Evolutionary conservation across 345 rosid species (phyloP).

Genomic region (Eucalyptus marginata): DNA sequence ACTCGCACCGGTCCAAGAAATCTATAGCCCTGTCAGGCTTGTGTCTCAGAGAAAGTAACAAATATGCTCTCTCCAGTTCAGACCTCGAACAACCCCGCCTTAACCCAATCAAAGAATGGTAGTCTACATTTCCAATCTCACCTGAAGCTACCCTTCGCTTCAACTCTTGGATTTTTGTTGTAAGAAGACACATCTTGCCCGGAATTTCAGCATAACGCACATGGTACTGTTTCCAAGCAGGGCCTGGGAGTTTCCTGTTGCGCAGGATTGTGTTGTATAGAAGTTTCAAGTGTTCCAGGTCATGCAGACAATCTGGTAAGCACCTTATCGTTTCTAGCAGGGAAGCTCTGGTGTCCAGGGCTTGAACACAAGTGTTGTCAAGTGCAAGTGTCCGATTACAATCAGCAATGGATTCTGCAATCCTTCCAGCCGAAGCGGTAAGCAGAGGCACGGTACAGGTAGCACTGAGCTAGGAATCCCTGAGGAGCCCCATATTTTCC

Average conservation of each 20-base stretch:
- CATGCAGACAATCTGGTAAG: slow-evolving; percentile 37
- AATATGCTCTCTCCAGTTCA: slow-evolving; percentile 36
- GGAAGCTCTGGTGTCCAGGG: slow-evolving; percentile 37
- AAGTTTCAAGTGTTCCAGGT: slow-evolving; percentile 37
- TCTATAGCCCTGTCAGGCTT: slow-evolving; percentile 25
- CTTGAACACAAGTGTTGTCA: slow-evolving; percentile 22
- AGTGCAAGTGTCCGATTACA: slow-evolving; percentile 36
- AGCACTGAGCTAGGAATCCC: slow-evolving; percentile 32
- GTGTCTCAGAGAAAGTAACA: slow-evolving; percentile 24
- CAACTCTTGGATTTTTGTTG: slow-evolving; percentile 19
- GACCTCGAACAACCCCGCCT: slow-evolving; percentile 35
- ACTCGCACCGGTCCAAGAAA: slow-evolving; percentile 34
- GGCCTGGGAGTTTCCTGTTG: slow-evolving; percentile 36
- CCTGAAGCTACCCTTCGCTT: slow-evolving; percentile 31
- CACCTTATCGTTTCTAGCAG: slow-evolving; percentile 34
- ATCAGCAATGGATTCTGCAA: slow-evolving; percentile 34
- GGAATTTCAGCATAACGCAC: slow-evolving; percentile 29
- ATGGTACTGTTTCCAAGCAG: slow-evolving; percentile 32
- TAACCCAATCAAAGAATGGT: slow-evolving; percentile 30
- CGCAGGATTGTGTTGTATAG: slow-evolving; percentile 29
- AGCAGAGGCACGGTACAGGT: slow-evolving; percentile 31
- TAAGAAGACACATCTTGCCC: slow-evolving; percentile 14
- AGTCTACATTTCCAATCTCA: slow-evolving; percentile 31
- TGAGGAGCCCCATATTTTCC: slow-evolving; percentile 33
- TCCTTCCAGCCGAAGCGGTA: slow-evolving; percentile 18